These are phyloP conservation scores for Musa acuminata DNA, from an alignment of 176 grass and related monocot species.

Conservation along the genomic window DNA sequence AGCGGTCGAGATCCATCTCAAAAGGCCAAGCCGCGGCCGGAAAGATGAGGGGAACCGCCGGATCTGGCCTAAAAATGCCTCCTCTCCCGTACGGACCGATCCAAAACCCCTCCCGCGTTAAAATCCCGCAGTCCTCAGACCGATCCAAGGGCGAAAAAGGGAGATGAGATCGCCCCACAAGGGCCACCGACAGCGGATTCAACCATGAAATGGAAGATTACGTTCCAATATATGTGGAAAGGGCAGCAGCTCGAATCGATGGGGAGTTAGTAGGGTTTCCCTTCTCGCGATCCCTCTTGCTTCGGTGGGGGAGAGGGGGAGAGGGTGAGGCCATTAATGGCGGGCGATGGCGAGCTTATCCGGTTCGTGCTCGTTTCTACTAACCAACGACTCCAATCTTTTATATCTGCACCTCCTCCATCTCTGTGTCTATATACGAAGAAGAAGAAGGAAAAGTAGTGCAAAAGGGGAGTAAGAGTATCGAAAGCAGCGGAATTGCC, in stretches of 20 bases:
- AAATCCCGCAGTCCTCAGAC: not conserved
- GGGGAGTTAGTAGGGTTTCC: not conserved
- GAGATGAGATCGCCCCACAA: not conserved
- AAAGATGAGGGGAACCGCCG: not conserved
- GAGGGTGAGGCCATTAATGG: constrained; percentile 1
- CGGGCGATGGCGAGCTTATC: not conserved
- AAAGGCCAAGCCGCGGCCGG: not conserved
- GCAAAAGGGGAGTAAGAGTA: too few relatives aligned
- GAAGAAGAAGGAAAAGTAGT: too few relatives aligned
- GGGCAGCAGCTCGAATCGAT: not conserved
- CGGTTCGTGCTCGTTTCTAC: not conserved
- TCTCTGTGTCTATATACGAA: too few relatives aligned
- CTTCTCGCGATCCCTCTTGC: not conserved
- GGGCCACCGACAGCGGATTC: not conserved
- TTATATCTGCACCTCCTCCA: too few relatives aligned
- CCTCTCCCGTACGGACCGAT: not conserved
- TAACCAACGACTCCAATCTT: too few relatives aligned
- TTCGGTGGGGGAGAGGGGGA: not conserved
- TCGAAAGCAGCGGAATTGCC: too few relatives aligned
- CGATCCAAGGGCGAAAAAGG: not conserved
- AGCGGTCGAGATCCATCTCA: not conserved
- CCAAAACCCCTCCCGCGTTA: not conserved
- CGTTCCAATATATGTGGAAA: not conserved
- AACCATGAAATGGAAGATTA: not conserved
- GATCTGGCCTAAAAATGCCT: not conserved